phyloP scores from a whole-genome alignment of 75 land plant species.

The Picea sitchensis region DNA sequence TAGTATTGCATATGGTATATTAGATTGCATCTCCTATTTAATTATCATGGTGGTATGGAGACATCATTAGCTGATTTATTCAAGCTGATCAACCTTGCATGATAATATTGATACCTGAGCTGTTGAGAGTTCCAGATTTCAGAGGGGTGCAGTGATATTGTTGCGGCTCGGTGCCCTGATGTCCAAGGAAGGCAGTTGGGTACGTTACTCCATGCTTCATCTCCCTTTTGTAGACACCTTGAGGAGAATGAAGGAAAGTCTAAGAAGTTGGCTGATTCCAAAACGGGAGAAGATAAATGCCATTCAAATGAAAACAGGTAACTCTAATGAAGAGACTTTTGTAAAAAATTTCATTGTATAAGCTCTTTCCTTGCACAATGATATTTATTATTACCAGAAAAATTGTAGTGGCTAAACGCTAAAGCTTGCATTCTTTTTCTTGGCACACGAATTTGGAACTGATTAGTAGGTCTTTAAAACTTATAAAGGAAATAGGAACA shows the following conservation, averaged over 20 bases:
- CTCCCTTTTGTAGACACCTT: neutral
- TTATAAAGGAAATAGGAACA: neutral
- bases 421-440: neutral
- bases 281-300: neutral
- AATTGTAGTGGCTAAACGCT: neutral
- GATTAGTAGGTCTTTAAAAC: neutral
- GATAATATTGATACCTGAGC: no score
- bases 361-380: neutral
- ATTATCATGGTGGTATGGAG: no score
- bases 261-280: neutral
- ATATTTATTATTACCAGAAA: neutral
- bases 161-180: no score
- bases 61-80: no score
- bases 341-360: neutral
- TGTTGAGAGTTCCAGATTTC: no score
- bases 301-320: constrained; percentile 6
- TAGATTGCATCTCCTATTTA: no score
- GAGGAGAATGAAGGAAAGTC: neutral
- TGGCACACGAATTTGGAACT: neutral
- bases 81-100: no score
- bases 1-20: no score
- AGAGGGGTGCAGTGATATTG: no score
- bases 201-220: no score
- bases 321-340: neutral
- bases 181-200: no score